Base-by-base conservation (phyloP, 148 eudicot genomes). In the Suaeda aralocaspica region DNA sequence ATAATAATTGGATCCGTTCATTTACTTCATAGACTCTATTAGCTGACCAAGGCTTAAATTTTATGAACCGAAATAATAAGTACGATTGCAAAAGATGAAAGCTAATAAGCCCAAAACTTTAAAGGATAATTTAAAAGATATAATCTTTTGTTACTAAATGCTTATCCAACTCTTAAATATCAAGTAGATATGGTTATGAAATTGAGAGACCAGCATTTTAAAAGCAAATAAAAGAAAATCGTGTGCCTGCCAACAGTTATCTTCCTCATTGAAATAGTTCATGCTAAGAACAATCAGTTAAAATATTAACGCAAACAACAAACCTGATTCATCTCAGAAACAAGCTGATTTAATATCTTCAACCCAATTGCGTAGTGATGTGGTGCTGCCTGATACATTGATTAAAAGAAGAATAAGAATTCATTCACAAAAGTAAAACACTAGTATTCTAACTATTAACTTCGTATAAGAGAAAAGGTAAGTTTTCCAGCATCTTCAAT, bases 281-380 rank as follows among this genome's bases (percentile, higher is more conserved):
- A 39, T 0, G 28, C 56, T 29, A 53, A 50, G 25, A 66, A 29
- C 13, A 5, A 24, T 71, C 50, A 7, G 29, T 21, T n/a, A n/a
- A n/a, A 65, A 71, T 25, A 19, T n/a, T 22, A 24, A 41, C 6
- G 60, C 19, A 48, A 78, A 66, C 69, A 61, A 60, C 84, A 21
- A 72, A 88, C 93, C 93, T 88, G 93, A 81, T 86, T 88, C 89
- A 88, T 88, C 80, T 88, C 93, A 64, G 78, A 64, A 60, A 88
- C 90, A 79, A 88, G 93, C 80, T 88, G 88, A 80, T 84, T 88
- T 66, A 88, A 74, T 71, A 88, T 86, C 88, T 82, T 88, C 64
- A 88, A 79, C 62, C 93, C 93, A 73, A 88, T 88, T 28, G 86
- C 82, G 77, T 77, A 86, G 78, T 88, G 93, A 73, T 82, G 88